Evolutionary conservation across 208 protist species (phyloP), one percentile per base, ranked within the genome.

Genomic region (Crithidia fasciculata): DNA sequence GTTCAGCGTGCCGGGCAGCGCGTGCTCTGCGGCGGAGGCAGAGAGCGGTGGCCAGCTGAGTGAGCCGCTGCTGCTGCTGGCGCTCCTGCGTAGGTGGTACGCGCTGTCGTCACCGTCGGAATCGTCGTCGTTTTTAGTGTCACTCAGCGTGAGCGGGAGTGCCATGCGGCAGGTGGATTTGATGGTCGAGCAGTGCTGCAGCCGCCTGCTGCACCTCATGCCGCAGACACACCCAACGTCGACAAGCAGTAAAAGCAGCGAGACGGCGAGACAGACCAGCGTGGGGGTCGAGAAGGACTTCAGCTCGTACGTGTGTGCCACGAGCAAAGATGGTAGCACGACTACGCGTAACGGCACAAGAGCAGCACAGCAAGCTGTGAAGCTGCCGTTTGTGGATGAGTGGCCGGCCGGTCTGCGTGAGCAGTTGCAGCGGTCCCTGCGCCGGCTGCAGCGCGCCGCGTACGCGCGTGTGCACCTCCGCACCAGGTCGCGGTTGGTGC

Each of bases 51-150:
- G 73, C 19, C 67, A 85, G n/a, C 80, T 93, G 8, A 95, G 90
- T 59, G 90, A 95, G 58, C 90, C 90, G 15, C 75, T 95, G 43
- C 50, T 93, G 72, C 65, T 91, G 60, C 80, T 79, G 2, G 78
- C 83, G 8, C n/a, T 95, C 5, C 37, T 95, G 59, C 79, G 69
- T 43, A 72, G 83, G 15, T 93, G 90, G 88, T 95, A 93, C 65
- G 59, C 84, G n/a, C 85, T 75, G 60, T 59, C 70, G 0, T 81
- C 52, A n/a, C 43, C 54, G 10, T 57, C 76, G 5, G 81, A 80
- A 16, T 54, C 83, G 10, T 37, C 68, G 40, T 9, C 12, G 8
- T 74, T 91, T 53, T 40, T 76, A 12, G 47, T 12, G 28, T 50
- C 50, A 8, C 76, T 82, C 44, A 62, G 65, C 37, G 43, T 95